Evolutionary conservation across 2,329 filamentous ascomycete genomes (phyloP).

Genomic region (Sporothrix brunneoviolacea): DNA sequence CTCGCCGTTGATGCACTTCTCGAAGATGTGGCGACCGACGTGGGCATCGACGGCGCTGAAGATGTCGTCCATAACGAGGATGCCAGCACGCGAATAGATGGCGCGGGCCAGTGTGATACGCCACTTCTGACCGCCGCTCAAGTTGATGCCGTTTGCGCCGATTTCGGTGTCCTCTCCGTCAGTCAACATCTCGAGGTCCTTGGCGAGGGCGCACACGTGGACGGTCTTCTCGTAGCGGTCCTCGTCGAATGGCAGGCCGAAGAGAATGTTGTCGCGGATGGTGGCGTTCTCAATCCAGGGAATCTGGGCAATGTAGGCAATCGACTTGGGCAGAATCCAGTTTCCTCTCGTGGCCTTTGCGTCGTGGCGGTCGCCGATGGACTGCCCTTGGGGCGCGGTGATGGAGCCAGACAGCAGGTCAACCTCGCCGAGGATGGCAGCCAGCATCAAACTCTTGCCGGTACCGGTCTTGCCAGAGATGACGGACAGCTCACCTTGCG

Average conservation of each 20-base stretch:
- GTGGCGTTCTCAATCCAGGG: constrained; percentile 82
- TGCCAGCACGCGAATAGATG: constrained; percentile 70
- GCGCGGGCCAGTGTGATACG: constrained; percentile 73
- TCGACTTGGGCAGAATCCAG: constrained; percentile 63
- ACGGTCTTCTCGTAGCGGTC: constrained; percentile 65
- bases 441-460: constrained; percentile 69
- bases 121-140: constrained; percentile 80
- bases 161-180: constrained; percentile 78
- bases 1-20: constrained; percentile 66
- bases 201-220: constrained; percentile 64
- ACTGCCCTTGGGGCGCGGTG: constrained; percentile 44
- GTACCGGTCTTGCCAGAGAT: constrained; percentile 72
- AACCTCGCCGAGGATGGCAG: constrained; percentile 67
- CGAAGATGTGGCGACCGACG: constrained; percentile 71
- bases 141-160: constrained; percentile 76
- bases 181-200: constrained; percentile 68
- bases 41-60: constrained; percentile 79
- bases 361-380: constrained; percentile 51
- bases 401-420: constrained; percentile 61
- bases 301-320: constrained; percentile 72
- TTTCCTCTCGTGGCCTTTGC: constrained; percentile 53
- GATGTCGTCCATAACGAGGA: constrained; percentile 75
- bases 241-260: constrained; percentile 63
- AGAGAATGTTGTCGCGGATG: constrained; percentile 71
- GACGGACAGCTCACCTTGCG: constrained; percentile 61